Evolutionary conservation across 1,284 basidiomycete genomes (phyloP), one percentile per base, ranked within the genome.

Genomic region (Trametes polyzona): DNA sequence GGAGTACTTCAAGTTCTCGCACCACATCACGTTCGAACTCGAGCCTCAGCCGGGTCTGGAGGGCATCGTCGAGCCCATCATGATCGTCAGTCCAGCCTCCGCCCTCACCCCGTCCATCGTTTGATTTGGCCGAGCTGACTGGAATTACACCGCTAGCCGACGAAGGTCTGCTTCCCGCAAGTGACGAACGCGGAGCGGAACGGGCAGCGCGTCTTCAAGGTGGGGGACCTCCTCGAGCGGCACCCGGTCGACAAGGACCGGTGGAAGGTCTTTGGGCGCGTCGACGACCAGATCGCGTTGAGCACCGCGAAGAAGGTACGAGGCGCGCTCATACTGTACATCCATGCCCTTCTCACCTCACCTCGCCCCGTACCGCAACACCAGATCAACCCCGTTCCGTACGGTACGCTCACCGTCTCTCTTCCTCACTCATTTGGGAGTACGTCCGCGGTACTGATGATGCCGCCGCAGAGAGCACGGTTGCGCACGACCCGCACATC

Each of bases 1-100:
- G 62, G 62, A 63, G 37, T 63, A 63, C 56, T 63, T 63, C 52
- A 56, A 57, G 42, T 42, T 63, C 21, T 63, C 61, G 32, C 48
- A 50, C 26, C 61, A 63, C 36, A 40, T 60, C 44, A 39, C 50
- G 48, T 57, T 63, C 32, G 17, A 40, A 23, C 53, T 63, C 48
- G 43, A 46, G 26, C 52, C 55, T 5, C 50, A 53, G 49, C 43
- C 55, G 16, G 43, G 48, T 4, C 24, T 58, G 16, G 47, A 43
- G 7, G 40, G 41, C 4, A 47, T 60, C n/a, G 50, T 51, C 33
- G 61, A 60, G 43, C 61, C 61, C 9, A 58, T 63, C 41, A 52
- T 57, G 52, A 47, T 63, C 12, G 61, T 62, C 24, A 24, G 61
- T 47, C 1, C 14, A n/a, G n/a, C n/a, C n/a, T n/a, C n/a, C n/a